Conservation (phyloP, 176 grass and related monocot species). For the Chloris gayana region DNA sequence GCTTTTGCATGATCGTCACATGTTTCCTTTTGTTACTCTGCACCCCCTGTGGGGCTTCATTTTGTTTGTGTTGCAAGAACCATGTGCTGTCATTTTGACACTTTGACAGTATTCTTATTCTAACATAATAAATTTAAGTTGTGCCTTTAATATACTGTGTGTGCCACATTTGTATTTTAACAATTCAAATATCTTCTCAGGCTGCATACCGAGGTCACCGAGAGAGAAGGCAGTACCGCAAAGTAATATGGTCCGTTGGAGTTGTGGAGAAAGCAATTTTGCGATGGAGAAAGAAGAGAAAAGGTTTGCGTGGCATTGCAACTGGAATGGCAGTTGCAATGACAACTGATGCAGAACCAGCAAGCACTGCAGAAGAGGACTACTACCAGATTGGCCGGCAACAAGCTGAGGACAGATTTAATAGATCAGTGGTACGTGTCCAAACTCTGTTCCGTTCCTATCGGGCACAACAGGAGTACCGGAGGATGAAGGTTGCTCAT, state of each 20-base stretch:
- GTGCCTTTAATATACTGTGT: not conserved
- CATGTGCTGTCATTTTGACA: conserved; percentile 23
- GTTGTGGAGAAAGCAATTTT: conserved; percentile 92
- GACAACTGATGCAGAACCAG: conserved; percentile 54
- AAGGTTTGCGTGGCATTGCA: conserved; percentile 82
- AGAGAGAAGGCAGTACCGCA: conserved; percentile 79
- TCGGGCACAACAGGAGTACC: conserved; percentile 92
- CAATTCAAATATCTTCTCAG: conserved; percentile 50
- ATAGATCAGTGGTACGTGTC: conserved; percentile 81
- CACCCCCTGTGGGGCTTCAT: not conserved
- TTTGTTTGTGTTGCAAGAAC: conserved; percentile 14
- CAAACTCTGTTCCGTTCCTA: conserved; percentile 91
- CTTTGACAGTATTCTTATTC: conserved; percentile 31
- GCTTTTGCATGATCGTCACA: conserved; percentile 26
- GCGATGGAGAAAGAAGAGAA: conserved; percentile 93
- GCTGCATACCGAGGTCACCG: conserved; percentile 85
- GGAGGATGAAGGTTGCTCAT: conserved; percentile 81
- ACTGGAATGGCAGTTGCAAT: conserved; percentile 64
- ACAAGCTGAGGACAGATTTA: conserved; percentile 87
- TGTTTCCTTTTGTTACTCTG: not conserved
- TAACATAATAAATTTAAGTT: conserved; percentile 16
- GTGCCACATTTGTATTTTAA: conserved; percentile 15
- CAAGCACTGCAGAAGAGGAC: conserved; percentile 80
- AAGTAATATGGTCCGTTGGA: conserved; percentile 96
- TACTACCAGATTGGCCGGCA: conserved; percentile 72